Evolutionary conservation across 805 yeast genomes (phyloP), one percentile per base, ranked within the genome.

Genomic region (Aciculoconidium aculeatum): DNA sequence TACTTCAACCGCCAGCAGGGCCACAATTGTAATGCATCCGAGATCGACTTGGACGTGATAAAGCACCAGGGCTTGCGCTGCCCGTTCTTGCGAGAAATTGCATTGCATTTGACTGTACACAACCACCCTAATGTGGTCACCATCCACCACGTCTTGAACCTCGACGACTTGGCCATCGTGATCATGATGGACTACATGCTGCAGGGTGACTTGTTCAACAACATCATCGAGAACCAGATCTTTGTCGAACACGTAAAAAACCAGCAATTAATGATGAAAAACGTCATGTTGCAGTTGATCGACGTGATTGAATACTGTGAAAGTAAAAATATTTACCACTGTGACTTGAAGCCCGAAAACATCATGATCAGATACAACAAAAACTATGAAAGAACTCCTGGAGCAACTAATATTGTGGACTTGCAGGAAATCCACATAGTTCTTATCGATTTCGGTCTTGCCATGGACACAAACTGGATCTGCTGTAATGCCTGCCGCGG

Each of bases 361-460:
- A 53, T 63, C 30, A 56, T 63, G 66, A 52, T 63, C 9, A 40
- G 43, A 9, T 59, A 55, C 31, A 46, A 60, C 33, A 44, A 40
- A 9, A 27, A 39, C 28, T 54, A 58, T 38, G 36, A 30, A 19
- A 47, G 62, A 23, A 3, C 27, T 16, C 19, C 17, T 11, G 19
- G 31, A 17, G 20, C 25, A 13, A n/a, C 40, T 4, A 12, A 27
- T 6, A 41, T 58, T 6, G 40, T 61, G 13, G 61, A 62, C 40
- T 56, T 53, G 47, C 65, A 71, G 44, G 85, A 77, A 35, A 51
- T 67, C 31, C 67, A 60, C 32, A 61, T 80, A 33, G 72, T 69
- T 39, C 65, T 79, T 37, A 90, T 94, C 20, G 98, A 90, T 59
- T 90, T 92, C 56, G 97, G 97, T 4, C 65, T 90, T 13, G 87